phyloP scores from a whole-genome alignment of 164 flowering plant species.

The Vitis labrusca region DNA sequence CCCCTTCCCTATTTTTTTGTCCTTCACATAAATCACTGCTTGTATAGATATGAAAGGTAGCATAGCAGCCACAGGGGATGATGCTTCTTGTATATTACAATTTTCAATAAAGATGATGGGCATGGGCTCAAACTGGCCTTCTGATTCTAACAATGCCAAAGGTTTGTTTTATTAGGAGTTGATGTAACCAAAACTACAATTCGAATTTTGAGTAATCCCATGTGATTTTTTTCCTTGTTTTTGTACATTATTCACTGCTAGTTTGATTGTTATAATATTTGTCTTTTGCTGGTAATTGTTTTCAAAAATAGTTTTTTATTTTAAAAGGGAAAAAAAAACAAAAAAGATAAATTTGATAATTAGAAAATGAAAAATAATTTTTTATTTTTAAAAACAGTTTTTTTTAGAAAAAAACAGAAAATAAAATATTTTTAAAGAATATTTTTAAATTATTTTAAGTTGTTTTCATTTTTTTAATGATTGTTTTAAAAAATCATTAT shows the following conservation, averaged over 20 bases:
- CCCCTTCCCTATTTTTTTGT: not conserved
- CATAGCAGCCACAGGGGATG: not conserved
- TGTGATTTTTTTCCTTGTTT: not conserved
- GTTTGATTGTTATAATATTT: not conserved
- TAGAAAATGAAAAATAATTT: too few relatives aligned
- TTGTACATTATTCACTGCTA: not conserved
- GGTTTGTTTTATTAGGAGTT: not conserved
- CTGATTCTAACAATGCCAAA: not conserved
- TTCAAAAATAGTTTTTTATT: too few relatives aligned
- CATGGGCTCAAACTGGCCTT: not conserved
- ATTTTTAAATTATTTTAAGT: too few relatives aligned
- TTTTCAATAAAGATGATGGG: slow-evolving; percentile 9
- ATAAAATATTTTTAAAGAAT: too few relatives aligned
- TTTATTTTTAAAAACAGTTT: too few relatives aligned
- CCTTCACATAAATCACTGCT: not conserved
- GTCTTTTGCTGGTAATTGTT: too few relatives aligned
- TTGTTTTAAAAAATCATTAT: too few relatives aligned
- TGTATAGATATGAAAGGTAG: slow-evolving; percentile 3
- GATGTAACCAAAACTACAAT: not conserved
- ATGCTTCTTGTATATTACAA: slow-evolving; percentile 8
- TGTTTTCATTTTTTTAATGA: too few relatives aligned
- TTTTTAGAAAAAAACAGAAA: too few relatives aligned
- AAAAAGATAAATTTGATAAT: too few relatives aligned
- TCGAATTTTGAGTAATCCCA: not conserved
- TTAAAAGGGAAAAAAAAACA: too few relatives aligned